These are phyloP conservation scores for Dendrothele bispora DNA, from an alignment of 768 basidiomycete genomes.

Conservation along the genomic window DNA sequence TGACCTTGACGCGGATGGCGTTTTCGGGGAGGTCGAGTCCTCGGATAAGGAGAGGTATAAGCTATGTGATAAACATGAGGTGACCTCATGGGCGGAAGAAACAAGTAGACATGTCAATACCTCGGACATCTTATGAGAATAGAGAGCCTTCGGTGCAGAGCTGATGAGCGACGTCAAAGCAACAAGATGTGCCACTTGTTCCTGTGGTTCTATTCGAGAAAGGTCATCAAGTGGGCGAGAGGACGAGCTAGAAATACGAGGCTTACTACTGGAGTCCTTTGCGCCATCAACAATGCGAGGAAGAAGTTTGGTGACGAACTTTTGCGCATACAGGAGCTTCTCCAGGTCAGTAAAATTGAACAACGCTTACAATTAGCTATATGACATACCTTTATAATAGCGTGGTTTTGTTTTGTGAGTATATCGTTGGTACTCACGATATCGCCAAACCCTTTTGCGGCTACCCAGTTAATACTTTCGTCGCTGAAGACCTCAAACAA, in stretches of 20 bases:
- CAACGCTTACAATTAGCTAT: neutral
- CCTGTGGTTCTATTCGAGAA: conserved; percentile 39
- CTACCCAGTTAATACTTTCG: conserved; percentile 62
- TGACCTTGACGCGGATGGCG: conserved; percentile 73
- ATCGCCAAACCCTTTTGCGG: conserved; percentile 72
- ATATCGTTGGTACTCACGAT: conserved; percentile 60
- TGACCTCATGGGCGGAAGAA: neutral
- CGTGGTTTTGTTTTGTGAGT: conserved; percentile 75
- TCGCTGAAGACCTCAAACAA: conserved; percentile 76
- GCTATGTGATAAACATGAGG: conserved; percentile 46
- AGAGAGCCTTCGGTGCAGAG: conserved; percentile 74
- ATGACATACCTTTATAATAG: conserved; percentile 67
- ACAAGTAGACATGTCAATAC: conserved; percentile 31
- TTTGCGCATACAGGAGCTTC: conserved; percentile 77
- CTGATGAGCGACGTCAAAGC: conserved; percentile 82
- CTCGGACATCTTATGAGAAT: conserved; percentile 62
- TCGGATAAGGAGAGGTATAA: conserved; percentile 85
- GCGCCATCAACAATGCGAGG: conserved; percentile 72
- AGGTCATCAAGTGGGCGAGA: neutral
- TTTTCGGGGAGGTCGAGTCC: conserved; percentile 77
- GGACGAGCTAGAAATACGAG: neutral
- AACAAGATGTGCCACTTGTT: conserved; percentile 72
- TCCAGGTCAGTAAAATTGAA: neutral
- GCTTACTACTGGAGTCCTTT: conserved; percentile 51
- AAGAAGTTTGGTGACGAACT: conserved; percentile 68